Evolutionary conservation across 768 basidiomycete species (phyloP), one percentile per base, ranked within the genome.

Genomic region (Boletales sp.): DNA sequence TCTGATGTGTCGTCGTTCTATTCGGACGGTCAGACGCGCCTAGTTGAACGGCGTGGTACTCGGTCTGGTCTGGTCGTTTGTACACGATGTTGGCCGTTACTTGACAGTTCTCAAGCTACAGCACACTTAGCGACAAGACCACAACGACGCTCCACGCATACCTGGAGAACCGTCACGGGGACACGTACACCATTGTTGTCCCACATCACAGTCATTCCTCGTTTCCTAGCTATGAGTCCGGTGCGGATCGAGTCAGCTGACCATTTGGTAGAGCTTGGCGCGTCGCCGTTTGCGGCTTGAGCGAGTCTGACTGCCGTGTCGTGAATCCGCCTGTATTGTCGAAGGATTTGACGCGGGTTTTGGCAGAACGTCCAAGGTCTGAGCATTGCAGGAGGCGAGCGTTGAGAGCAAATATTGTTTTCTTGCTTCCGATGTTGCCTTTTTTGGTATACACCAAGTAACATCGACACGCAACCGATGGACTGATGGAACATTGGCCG

Each of bases 141-240:
- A 10, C 32, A 19, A 41, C 21, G 51, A 46, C 21, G 44, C 34
- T 36, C 30, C n/a, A 39, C 9, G 60, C 78, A 55, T 57, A 93
- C 95, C 79, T 98, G 94, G 36, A 99, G 80, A 42, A 99, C 84
- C 0, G 97, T 99, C 27, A 97, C 92, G 2, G 97, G 95, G 56
- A 88, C 75, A 43, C 89, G 78, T 32, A 81, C 83, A 21, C 97
- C 97, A 50, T 91, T 86, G 65, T 87, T 81, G 63, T 94, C 90
- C 90, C 92, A 98, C 62, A 98, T 72, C 13, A 81, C 81, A 10
- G 90, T 87, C 97, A 98, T 98, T 40, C 97, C 97, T 48, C 92
- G 83, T 75, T 99, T 99, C 50, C 87, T 80, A 21, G 93, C 95
- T 67, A 99, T 87, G 54, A 97, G 75, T 8, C 97, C 97, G 0